These are phyloP conservation scores for Simplicillium aogashimaense DNA, from an alignment of 2,329 filamentous ascomycete genomes.

Conservation along the genomic window DNA sequence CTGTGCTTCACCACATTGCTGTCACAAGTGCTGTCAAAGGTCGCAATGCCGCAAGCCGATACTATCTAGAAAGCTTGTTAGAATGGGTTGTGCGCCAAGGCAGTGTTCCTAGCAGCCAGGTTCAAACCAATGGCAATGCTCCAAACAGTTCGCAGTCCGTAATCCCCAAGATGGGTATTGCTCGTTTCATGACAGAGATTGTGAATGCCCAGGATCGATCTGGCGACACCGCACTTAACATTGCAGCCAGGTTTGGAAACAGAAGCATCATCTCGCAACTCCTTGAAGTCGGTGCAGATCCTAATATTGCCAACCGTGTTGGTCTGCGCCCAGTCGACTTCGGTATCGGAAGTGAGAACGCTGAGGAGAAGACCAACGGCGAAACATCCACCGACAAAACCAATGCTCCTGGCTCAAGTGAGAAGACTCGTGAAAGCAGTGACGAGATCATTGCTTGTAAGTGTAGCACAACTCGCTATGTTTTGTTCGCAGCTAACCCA, in stretches of 20 bases:
- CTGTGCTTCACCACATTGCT: slow-evolving; percentile 91
- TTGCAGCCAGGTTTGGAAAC: slow-evolving; percentile 88
- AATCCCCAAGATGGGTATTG: slow-evolving; percentile 68
- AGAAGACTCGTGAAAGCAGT: slow-evolving; percentile 60
- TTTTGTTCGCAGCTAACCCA: slow-evolving; percentile 19
- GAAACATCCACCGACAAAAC: slow-evolving; percentile 32
- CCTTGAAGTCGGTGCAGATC: slow-evolving; percentile 87
- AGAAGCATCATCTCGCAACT: slow-evolving; percentile 94
- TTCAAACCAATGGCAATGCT: slow-evolving; percentile 19
- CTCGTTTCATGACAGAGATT: slow-evolving; percentile 92
- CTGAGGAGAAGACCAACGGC: slow-evolving; percentile 33
- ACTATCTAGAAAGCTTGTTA: slow-evolving; percentile 88
- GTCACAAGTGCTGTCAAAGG: slow-evolving; percentile 94
- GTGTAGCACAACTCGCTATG: slow-evolving; percentile 27
- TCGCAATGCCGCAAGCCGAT: slow-evolving; percentile 80
- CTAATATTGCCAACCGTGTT: slow-evolving; percentile 83
- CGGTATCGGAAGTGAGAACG: slow-evolving; percentile 65
- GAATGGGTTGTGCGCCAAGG: slow-evolving; percentile 91
- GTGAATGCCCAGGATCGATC: slow-evolving; percentile 92
- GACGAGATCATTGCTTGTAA: slow-evolving; percentile 69
- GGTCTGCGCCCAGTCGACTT: slow-evolving; percentile 89
- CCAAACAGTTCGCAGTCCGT: slow-evolving; percentile 28
- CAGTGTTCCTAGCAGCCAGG: slow-evolving; percentile 47
- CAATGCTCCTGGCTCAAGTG: slow-evolving; percentile 32
- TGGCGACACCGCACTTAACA: slow-evolving; percentile 89